Evolutionary conservation across 176 grass and related monocot genomes (phyloP).

Genomic region (Lolium rigidum): DNA sequence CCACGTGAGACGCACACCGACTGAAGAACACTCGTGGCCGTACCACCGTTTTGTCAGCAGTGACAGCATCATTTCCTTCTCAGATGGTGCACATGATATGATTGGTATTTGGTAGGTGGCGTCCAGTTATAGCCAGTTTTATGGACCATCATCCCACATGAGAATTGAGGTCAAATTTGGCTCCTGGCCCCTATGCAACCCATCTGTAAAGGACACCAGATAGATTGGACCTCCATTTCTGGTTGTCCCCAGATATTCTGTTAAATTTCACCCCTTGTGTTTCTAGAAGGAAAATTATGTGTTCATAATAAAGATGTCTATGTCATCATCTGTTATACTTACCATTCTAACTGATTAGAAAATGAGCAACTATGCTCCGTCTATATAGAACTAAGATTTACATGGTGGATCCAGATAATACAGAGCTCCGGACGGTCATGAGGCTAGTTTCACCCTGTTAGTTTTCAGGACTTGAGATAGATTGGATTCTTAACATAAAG

Average conservation of each 20-base stretch:
- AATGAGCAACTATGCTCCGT: no score
- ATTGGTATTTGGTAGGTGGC: neutral
- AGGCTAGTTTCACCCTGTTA: no score
- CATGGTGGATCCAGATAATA: no score
- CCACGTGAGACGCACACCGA: neutral
- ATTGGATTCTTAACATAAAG: neutral
- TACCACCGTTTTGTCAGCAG: neutral
- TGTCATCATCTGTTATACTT: no score
- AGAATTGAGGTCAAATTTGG: slow-evolving; percentile 32
- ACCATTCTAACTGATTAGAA: no score
- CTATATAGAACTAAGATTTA: no score
- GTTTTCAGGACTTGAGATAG: neutral
- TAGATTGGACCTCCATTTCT: neutral
- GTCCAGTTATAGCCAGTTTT: slow-evolving; percentile 1
- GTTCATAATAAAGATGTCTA: neutral
- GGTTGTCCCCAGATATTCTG: neutral
- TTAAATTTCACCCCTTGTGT: neutral
- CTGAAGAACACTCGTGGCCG: neutral
- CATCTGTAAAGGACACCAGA: slow-evolving; percentile 32
- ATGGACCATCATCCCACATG: slow-evolving; percentile 9
- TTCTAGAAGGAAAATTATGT: neutral
- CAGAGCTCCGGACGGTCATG: no score
- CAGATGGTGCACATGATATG: slow-evolving; percentile 21
- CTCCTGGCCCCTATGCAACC: neutral
- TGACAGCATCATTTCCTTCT: neutral